phyloP scores from a whole-genome alignment of 164 flowering plant species.

The Protea cynaroides region DNA sequence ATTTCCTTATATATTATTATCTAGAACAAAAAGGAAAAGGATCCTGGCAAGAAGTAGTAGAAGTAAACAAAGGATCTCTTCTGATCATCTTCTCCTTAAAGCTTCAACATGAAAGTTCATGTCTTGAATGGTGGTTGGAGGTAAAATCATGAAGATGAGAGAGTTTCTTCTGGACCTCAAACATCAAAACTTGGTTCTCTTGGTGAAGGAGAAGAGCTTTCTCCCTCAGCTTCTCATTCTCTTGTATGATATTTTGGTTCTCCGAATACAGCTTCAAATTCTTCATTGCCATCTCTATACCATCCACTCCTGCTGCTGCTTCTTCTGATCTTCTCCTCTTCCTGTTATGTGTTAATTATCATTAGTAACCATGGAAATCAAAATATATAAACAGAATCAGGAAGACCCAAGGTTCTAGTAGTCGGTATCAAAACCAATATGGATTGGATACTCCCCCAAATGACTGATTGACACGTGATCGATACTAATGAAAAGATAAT shows the following conservation, averaged over 20 bases:
- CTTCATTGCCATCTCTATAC: conserved; percentile 34
- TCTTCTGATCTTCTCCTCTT: conserved; percentile 19
- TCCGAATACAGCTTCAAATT: conserved; percentile 52
- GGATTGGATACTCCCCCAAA: too few relatives aligned
- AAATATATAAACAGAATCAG: too few relatives aligned
- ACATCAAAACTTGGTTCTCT: conserved; percentile 41
- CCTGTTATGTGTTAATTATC: background rate
- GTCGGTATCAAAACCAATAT: too few relatives aligned
- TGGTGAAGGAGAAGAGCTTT: conserved; percentile 43
- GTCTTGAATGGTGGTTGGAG: background rate
- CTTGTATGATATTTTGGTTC: conserved; percentile 49
- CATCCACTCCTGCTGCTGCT: conserved; percentile 5
- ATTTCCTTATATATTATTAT: background rate
- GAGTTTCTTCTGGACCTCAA: conserved; percentile 30
- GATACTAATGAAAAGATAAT: too few relatives aligned
- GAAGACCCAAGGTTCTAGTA: too few relatives aligned
- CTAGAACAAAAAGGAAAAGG: background rate
- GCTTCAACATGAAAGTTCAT: background rate
- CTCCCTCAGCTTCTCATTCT: conserved; percentile 44
- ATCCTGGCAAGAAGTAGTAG: background rate
- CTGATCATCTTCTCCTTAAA: background rate
- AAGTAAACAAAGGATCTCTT: background rate
- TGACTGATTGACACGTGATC: too few relatives aligned
- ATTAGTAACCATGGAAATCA: too few relatives aligned
- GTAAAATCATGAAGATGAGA: conserved; percentile 1